Evolutionary conservation across 352 stramenopile genomes (phyloP).

Genomic region (Phytophthora citrophthora): DNA sequence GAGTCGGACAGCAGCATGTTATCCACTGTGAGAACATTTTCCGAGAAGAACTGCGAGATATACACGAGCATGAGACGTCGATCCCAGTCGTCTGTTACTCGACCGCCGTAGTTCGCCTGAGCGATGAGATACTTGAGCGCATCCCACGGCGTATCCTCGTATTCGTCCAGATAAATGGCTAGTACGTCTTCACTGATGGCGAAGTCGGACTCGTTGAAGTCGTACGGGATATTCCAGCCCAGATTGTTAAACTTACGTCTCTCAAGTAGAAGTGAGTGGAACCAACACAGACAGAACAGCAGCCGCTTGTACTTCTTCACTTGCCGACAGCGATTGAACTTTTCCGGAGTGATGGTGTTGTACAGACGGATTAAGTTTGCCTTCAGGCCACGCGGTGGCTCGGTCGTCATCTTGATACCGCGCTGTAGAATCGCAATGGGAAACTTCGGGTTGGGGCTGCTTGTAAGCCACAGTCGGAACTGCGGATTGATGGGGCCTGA

Average conservation of each 20-base stretch:
- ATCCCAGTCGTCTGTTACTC: constrained; percentile 97
- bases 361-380: constrained; percentile 95
- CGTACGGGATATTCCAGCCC: constrained; percentile 98
- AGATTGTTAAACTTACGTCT: constrained; percentile 97
- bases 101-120: constrained; percentile 96
- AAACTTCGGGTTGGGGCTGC: constrained; percentile 94
- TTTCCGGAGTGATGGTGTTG: constrained; percentile 91
- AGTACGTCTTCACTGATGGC: constrained; percentile 96
- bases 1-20: constrained; percentile 90
- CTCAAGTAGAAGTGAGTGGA: constrained; percentile 95
- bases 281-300: constrained; percentile 96
- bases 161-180: constrained; percentile 94
- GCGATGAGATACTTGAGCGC: constrained; percentile 96
- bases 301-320: constrained; percentile 92
- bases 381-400: constrained; percentile 92
- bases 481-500: constrained; percentile 71
- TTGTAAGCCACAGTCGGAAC: constrained; percentile 95
- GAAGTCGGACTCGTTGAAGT: constrained; percentile 98
- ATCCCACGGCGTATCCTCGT: constrained; percentile 93
- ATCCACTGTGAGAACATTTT: constrained; percentile 84
- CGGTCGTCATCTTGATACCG: constrained; percentile 97
- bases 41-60: constrained; percentile 95
- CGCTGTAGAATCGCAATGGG: constrained; percentile 95
- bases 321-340: constrained; percentile 87
- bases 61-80: constrained; percentile 96